phyloP scores from a whole-genome alignment of 495 filamentous ascomycete species.

The Cryomyces minteri region DNA sequence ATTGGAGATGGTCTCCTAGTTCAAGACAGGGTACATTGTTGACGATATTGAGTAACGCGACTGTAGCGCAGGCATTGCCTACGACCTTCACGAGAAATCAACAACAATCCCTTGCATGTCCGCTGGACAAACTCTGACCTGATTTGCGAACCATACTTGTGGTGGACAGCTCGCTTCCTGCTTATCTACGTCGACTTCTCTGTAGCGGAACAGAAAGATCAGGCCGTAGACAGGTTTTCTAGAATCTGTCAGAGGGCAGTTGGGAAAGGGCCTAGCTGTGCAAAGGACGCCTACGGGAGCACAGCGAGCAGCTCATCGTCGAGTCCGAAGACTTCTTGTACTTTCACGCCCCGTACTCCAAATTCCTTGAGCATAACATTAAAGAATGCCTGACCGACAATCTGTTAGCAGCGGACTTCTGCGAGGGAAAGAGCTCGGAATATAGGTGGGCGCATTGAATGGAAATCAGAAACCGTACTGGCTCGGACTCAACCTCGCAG shows the following conservation, averaged over 20 bases:
- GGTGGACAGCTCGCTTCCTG: slow-evolving; percentile 42
- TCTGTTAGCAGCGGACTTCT: no score
- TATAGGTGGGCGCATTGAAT: neutral
- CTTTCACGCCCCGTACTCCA: slow-evolving; percentile 51
- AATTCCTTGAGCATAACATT: slow-evolving; percentile 65
- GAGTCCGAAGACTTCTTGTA: slow-evolving; percentile 61
- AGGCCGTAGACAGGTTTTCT: slow-evolving; percentile 63
- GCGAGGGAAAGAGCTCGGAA: no score
- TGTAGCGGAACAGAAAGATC: slow-evolving; percentile 65
- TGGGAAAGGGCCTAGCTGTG: neutral
- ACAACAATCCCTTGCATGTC: no score
- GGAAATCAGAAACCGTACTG: slow-evolving; percentile 30
- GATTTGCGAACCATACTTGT: slow-evolving; percentile 86
- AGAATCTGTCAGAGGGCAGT: slow-evolving; percentile 3
- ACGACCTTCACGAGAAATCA: no score
- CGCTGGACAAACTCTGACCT: slow-evolving; percentile 35
- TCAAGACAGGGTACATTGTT: slow-evolving; percentile 54
- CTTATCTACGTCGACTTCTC: slow-evolving; percentile 36
- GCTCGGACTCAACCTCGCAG: slow-evolving; percentile 82
- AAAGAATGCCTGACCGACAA: slow-evolving; percentile 45
- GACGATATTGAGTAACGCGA: slow-evolving; percentile 78
- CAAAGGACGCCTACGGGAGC: slow-evolving; percentile 33
- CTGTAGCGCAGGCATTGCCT: slow-evolving; percentile 65
- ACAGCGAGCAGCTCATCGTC: slow-evolving; percentile 47
- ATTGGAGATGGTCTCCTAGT: slow-evolving; percentile 44